A percentile compares a stretch with the other conserved stretches of the same genome.
Evolutionary conservation across 2,329 filamentous ascomycete species (phyloP).

Genomic region (Paecilomyces fulvus): DNA sequence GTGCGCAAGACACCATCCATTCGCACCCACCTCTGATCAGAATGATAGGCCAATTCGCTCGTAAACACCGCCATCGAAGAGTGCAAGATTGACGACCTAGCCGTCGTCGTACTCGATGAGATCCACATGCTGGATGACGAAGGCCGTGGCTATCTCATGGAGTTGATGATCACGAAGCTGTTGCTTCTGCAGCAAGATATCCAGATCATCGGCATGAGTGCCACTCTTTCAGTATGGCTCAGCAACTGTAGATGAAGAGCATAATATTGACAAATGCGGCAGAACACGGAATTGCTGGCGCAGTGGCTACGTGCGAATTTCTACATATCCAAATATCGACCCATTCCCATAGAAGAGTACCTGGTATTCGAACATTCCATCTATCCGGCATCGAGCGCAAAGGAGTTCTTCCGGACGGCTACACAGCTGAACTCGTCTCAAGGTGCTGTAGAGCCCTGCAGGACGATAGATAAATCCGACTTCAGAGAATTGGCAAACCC

Average conservation of each 20-base stretch:
- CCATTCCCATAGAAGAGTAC: constrained; percentile 67
- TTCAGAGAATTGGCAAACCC: constrained; percentile 57
- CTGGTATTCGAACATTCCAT: constrained; percentile 63
- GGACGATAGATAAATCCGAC: constrained; percentile 47
- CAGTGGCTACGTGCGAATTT: constrained; percentile 63
- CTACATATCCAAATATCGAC: constrained; percentile 64
- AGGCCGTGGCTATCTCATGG: constrained; percentile 64
- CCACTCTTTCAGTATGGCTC: constrained; percentile 57
- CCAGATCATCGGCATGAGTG: constrained; percentile 73
- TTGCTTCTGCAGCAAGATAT: constrained; percentile 58
- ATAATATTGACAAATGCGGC: constrained; percentile 9
- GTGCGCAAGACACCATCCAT: constrained; percentile 20
- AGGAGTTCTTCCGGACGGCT: constrained; percentile 50
- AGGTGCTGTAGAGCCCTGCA: constrained; percentile 26
- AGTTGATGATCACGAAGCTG: constrained; percentile 65
- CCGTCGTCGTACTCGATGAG: constrained; percentile 64
- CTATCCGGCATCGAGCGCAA: constrained; percentile 54
- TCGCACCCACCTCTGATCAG: constrained; percentile 1
- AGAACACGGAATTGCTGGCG: constrained; percentile 64
- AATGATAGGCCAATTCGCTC: constrained; percentile 58
- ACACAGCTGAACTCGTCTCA: constrained; percentile 39
- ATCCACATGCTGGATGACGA: constrained; percentile 77
- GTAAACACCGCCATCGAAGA: constrained; percentile 68
- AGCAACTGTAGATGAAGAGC: not conserved
- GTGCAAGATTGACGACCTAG: constrained; percentile 55